phyloP scores from a whole-genome alignment of 306 rosid species.

The Prunus padus region DNA sequence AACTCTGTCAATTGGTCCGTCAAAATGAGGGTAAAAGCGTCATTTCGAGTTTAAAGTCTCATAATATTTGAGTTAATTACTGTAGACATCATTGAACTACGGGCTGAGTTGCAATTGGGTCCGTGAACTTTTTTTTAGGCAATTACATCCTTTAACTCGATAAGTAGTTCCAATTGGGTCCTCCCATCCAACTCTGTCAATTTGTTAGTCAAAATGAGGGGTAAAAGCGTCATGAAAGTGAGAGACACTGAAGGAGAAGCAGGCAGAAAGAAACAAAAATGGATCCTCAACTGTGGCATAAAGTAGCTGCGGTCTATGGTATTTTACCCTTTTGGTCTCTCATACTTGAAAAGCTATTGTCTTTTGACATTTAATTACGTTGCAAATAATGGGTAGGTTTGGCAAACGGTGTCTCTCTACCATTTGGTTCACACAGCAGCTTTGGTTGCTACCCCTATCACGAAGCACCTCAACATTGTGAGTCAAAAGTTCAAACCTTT shows the following conservation, averaged over 20 bases:
- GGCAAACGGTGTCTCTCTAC: slow-evolving; percentile 93
- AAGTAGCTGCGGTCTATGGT: slow-evolving; percentile 88
- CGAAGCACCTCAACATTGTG: slow-evolving; percentile 70
- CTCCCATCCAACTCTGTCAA: no score
- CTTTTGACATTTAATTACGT: not conserved
- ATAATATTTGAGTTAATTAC: no score
- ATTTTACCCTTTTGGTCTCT: slow-evolving; percentile 1
- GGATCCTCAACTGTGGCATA: slow-evolving; percentile 82
- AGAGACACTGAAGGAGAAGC: not conserved
- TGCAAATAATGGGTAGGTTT: slow-evolving; percentile 48
- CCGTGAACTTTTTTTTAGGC: no score
- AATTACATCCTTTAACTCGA: no score
- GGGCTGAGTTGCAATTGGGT: no score
- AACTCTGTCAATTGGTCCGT: no score
- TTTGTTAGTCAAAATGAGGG: no score
- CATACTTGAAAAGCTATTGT: not conserved
- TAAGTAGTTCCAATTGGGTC: no score
- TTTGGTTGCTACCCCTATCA: slow-evolving; percentile 73
- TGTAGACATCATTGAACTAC: no score
- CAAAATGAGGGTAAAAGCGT: no score
- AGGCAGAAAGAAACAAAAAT: slow-evolving; percentile 23
- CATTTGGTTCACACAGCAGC: slow-evolving; percentile 95
- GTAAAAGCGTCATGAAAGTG: no score
- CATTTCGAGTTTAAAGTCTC: no score
- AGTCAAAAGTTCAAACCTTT: slow-evolving; percentile 29